Conservation (phyloP, 805 yeast genomes). For the Lipomyces lipofer region DNA sequence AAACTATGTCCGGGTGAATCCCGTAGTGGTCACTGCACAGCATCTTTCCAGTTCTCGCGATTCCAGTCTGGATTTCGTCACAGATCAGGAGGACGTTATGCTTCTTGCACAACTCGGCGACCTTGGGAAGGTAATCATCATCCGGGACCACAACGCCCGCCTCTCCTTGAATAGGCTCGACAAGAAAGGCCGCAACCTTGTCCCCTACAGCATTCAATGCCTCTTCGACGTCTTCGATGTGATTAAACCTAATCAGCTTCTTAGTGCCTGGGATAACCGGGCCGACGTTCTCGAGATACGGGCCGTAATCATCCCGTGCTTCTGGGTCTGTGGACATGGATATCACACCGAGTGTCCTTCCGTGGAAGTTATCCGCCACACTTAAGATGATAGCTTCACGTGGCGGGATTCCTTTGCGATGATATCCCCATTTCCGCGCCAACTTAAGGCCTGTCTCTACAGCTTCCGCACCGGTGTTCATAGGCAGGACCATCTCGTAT, state of each 20-base stretch:
- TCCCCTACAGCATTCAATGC: slow-evolving; percentile 84
- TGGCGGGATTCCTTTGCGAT: slow-evolving; percentile 76
- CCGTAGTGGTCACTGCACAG: slow-evolving; percentile 84
- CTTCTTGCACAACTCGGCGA: slow-evolving; percentile 62
- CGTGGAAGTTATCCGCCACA: slow-evolving; percentile 91
- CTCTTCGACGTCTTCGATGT: slow-evolving; percentile 78
- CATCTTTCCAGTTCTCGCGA: slow-evolving; percentile 95
- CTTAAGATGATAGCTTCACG: slow-evolving; percentile 85
- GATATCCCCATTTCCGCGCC: slow-evolving; percentile 97
- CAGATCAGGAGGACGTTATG: slow-evolving; percentile 87
- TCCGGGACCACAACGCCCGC: slow-evolving; percentile 98
- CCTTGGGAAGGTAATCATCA: slow-evolving; percentile 69
- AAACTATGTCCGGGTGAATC: slow-evolving; percentile 84
- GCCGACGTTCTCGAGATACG: slow-evolving; percentile 80
- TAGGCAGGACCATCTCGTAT: slow-evolving; percentile 91
- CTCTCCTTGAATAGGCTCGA: slow-evolving; percentile 98
- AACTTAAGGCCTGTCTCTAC: slow-evolving; percentile 92
- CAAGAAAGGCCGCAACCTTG: slow-evolving; percentile 82
- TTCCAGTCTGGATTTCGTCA: slow-evolving; percentile 97
- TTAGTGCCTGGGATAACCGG: slow-evolving; percentile 78
- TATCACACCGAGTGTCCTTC: slow-evolving; percentile 91
- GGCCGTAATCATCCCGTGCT: slow-evolving; percentile 85
- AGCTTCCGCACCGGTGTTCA: slow-evolving; percentile 99
- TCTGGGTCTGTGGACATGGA: slow-evolving; percentile 97
- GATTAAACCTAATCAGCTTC: slow-evolving; percentile 74